phyloP scores from a whole-genome alignment of 164 flowering plant species.

The Aristolochia californica region DNA sequence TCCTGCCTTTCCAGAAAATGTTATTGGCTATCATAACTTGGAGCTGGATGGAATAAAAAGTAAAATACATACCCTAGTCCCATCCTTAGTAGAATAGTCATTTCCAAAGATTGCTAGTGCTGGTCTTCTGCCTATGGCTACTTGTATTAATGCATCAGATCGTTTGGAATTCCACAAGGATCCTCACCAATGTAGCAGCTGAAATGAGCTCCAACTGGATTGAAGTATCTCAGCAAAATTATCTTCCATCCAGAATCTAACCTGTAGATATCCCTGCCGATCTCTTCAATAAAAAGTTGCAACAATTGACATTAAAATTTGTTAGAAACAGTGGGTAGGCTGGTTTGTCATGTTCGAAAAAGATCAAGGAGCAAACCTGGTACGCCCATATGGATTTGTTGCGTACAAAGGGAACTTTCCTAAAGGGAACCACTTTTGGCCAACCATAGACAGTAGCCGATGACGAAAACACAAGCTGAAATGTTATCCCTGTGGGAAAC shows the following conservation, averaged over 20 bases:
- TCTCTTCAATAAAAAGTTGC: too few relatives aligned
- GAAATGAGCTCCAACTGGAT: conserved; percentile 93
- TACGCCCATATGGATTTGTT: conserved; percentile 84
- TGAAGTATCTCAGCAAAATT: conserved; percentile 82
- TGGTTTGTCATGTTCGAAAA: not conserved
- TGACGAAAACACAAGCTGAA: too few relatives aligned
- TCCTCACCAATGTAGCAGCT: conserved; percentile 94
- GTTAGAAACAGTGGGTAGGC: not conserved
- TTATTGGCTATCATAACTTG: not conserved
- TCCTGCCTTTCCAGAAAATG: not conserved
- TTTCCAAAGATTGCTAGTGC: conserved; percentile 67
- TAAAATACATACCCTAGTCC: conserved; percentile 62
- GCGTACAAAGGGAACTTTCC: conserved; percentile 67
- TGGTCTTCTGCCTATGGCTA: too few relatives aligned
- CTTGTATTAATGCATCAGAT: too few relatives aligned
- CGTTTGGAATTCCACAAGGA: too few relatives aligned
- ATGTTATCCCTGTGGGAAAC: too few relatives aligned
- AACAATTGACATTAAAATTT: conserved; percentile 3
- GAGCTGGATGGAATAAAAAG: conserved; percentile 1
- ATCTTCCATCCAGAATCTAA: conserved; percentile 78
- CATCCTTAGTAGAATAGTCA: conserved; percentile 79
- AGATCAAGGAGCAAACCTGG: conserved; percentile 43
- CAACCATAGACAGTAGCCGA: too few relatives aligned
- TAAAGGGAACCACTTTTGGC: too few relatives aligned
- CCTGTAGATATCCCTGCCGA: conserved; percentile 54